Evolutionary conservation across 352 stramenopile genomes (phyloP).

Genomic region (Phytophthora meadii): DNA sequence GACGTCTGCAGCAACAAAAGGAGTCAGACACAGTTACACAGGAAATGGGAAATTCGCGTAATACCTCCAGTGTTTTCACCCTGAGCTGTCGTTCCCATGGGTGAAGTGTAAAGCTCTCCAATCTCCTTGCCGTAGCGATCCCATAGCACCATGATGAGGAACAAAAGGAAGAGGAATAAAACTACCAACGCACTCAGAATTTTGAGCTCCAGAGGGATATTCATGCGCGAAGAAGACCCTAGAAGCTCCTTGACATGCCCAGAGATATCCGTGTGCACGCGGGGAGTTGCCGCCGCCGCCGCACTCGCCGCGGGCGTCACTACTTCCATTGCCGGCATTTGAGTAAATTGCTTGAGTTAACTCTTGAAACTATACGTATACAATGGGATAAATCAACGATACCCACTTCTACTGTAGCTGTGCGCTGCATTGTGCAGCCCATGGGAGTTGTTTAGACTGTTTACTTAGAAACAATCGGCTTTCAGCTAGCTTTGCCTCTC

Average conservation of each 20-base stretch:
- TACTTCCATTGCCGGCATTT: constrained; percentile 30
- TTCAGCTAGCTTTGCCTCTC: no score
- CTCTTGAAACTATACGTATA: no score
- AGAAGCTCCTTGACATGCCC: constrained; percentile 42
- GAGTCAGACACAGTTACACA: constrained; percentile 5
- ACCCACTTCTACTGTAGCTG: no score
- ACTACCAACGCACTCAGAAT: constrained; percentile 68
- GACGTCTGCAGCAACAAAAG: constrained; percentile 36
- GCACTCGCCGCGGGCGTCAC: constrained; percentile 3
- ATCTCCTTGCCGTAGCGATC: constrained; percentile 88
- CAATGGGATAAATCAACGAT: no score
- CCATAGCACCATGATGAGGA: constrained; percentile 85
- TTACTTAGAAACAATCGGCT: no score
- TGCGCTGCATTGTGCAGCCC: no score
- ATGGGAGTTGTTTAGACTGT: no score
- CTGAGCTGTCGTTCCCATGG: constrained; percentile 31
- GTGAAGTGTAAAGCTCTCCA: constrained; percentile 74
- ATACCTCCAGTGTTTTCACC: constrained; percentile 42
- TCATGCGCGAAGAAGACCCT: constrained; percentile 38
- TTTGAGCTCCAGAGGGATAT: constrained; percentile 70
- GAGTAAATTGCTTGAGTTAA: constrained; percentile 1
- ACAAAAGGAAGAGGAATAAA: constrained; percentile 82
- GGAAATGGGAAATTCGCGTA: neutral
- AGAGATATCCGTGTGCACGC: constrained; percentile 29
- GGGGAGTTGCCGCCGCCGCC: constrained; percentile 8